Evolutionary conservation across 768 basidiomycete species (phyloP), one percentile per base, ranked within the genome.

Genomic region (Pholiota microspora): DNA sequence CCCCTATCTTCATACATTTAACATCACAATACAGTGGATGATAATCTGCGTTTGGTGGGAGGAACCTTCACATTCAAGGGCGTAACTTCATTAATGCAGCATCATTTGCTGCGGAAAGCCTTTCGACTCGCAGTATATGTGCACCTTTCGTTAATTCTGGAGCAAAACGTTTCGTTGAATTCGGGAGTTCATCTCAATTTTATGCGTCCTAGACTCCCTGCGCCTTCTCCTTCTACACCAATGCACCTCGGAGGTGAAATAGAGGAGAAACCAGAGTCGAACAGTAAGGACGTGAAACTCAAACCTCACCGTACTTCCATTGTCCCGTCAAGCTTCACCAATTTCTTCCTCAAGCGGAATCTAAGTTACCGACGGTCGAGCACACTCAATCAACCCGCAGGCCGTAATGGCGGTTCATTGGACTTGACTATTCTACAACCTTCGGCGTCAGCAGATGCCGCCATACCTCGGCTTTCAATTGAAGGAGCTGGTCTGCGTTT

Each of bases 1-100:
- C 10, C 31, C 15, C 7, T 24, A 12, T n/a, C 36, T 36, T 21
- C 15, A 24, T 31, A 25, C 16, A 12, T 48, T 40, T 49, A 12
- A 34, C 16, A 12, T 2, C 34, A 7, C 12, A 10, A 67, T 31
- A 45, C 68, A 3, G 28, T 42, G 47, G 59, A 57, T 40, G 47
- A 49, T 9, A 49, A 51, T 12, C 15, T 61, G 13, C 71, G 68
- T 24, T 64, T 86, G 28, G 75, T 88, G 7, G 86, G 87, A 4
- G 87, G 86, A 0, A 84, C 79, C 1, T 88, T 89, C 63, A 63
- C 71, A 0, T 73, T 89, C 55, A 73, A 71, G 56, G 83, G 80
- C 8, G 59, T 78, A 12, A 66, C 65, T 10, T 77, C 80, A 1
- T 62, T 68, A 1, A 28, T 62, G 3, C 77, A 82, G 50, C 74